Conservation (phyloP, 495 filamentous ascomycete species). For the Xylaria palmicola region DNA sequence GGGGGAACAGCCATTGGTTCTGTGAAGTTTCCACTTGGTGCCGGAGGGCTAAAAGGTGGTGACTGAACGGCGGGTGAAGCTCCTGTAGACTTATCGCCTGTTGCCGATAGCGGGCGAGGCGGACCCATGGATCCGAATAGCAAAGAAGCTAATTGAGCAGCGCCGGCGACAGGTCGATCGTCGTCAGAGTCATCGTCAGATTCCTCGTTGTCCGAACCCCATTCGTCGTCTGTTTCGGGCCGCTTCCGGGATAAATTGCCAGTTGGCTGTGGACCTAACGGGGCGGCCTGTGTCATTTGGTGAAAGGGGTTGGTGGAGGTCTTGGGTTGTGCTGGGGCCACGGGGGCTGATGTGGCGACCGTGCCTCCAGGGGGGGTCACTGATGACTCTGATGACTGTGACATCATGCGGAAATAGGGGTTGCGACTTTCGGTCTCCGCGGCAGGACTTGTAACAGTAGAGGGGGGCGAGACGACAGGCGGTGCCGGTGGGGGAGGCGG, state of each 20-base stretch:
- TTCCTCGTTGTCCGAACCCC: slow-evolving; percentile 81
- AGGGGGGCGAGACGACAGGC: slow-evolving; percentile 38
- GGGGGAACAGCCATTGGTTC: slow-evolving; percentile 36
- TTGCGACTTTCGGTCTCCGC: slow-evolving; percentile 51
- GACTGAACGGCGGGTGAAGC: slow-evolving; percentile 43
- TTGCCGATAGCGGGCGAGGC: slow-evolving; percentile 80
- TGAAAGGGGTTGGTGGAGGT: slow-evolving; percentile 95
- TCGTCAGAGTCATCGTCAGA: slow-evolving; percentile 69
- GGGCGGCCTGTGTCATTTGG: slow-evolving; percentile 62
- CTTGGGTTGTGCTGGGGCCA: slow-evolving; percentile 45
- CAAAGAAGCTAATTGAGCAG: slow-evolving; percentile 87
- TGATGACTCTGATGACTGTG: slow-evolving; percentile 46
- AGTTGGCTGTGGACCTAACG: slow-evolving; percentile 28
- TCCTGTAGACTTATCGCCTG: slow-evolving; percentile 64
- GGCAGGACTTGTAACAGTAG: slow-evolving; percentile 46
- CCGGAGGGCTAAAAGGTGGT: slow-evolving; percentile 35
- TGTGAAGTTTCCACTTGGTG: slow-evolving; percentile 37
- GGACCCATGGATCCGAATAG: slow-evolving; percentile 97
- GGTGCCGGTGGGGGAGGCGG: slow-evolving; percentile 47
- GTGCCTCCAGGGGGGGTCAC: slow-evolving; percentile 44
- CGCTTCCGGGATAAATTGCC: slow-evolving; percentile 38
- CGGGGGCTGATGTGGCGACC: slow-evolving; percentile 35
- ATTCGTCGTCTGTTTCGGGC: slow-evolving; percentile 67
- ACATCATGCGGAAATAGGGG: slow-evolving; percentile 53
- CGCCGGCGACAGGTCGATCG: slow-evolving; percentile 72